Evolutionary conservation across 345 rosid species (phyloP), one percentile per base, ranked within the genome.

Genomic region (Aquilaria malaccensis): DNA sequence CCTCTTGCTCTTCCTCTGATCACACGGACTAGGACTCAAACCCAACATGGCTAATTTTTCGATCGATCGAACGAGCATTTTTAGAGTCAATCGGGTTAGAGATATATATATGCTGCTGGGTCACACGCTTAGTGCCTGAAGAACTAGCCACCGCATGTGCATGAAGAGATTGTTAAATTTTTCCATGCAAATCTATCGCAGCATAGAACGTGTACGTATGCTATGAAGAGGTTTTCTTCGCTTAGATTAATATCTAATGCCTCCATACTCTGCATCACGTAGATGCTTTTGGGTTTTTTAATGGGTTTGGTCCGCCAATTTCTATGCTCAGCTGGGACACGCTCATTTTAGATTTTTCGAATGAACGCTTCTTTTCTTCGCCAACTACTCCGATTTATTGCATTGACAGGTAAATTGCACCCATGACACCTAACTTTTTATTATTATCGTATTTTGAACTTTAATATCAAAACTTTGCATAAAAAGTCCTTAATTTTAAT

Each of bases 81-180:
- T 13, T 10, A 53, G 12, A 43, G 1, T 43, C 43, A 22, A 9
- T 11, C 14, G 59, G 37, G 11, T 32, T 10, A 6, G 11, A 56
- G 3, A 33, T 33, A 32, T 66, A 70, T 67, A 69, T 57, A 60
- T 66, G 66, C 45, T 30, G 22, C 30, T 53, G 13, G 64, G 56
- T 80, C 89, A 84, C 82, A 74, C 84, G 33, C 33, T 60, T 72
- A 57, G 82, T 78, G 86, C 87, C 72, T 54, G 54, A 72, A 78
- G 22, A 22, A 22, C 22, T 74, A 77, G 50, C 59, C 73, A 72
- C 74, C 62, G 81, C 33, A 57, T 65, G 45, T 77, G 91, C 87
- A 75, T 85, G 91, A 85, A 56, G 61, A 63, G 50, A 11, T 72
- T 46, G 70, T 68, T 7, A 15, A 10, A 58, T 69, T 47, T n/a